These are phyloP conservation scores for Anethum foeniculum DNA, from an alignment of 140 eudicot species.

Conservation along the genomic window DNA sequence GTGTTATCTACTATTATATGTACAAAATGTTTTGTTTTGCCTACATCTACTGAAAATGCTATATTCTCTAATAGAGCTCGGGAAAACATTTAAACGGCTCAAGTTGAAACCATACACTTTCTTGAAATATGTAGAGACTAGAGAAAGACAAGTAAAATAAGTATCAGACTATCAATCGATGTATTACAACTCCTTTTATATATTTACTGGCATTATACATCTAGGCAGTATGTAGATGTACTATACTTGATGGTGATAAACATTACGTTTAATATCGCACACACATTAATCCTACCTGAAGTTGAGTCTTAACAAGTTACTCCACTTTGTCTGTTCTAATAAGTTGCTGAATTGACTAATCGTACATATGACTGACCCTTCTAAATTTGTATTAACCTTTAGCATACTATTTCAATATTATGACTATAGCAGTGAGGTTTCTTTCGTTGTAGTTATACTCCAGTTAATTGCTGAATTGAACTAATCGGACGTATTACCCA, in stretches of 20 bases:
- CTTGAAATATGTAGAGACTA: not conserved
- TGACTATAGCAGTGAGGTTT: not conserved
- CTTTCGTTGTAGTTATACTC: not conserved
- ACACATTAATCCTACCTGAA: not conserved
- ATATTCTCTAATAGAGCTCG: not conserved
- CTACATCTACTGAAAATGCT: not conserved
- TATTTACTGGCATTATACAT: not conserved
- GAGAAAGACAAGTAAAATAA: not conserved
- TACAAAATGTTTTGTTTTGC: not conserved
- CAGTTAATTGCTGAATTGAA: not conserved
- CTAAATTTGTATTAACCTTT: not conserved
- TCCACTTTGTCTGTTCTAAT: not conserved
- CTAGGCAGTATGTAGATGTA: not conserved
- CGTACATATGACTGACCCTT: not conserved
- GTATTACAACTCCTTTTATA: not conserved
- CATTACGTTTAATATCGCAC: not conserved
- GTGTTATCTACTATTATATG: not conserved
- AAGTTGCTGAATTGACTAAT: not conserved
- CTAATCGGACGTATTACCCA: too few relatives aligned
- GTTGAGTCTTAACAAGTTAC: not conserved
- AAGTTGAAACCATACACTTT: not conserved
- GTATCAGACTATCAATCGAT: not conserved
- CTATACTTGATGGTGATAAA: not conserved
- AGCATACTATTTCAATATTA: not conserved
- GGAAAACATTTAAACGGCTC: not conserved